These are phyloP conservation scores for Pachysandra terminalis DNA, from an alignment of 164 flowering plant genomes.

Conservation along the genomic window DNA sequence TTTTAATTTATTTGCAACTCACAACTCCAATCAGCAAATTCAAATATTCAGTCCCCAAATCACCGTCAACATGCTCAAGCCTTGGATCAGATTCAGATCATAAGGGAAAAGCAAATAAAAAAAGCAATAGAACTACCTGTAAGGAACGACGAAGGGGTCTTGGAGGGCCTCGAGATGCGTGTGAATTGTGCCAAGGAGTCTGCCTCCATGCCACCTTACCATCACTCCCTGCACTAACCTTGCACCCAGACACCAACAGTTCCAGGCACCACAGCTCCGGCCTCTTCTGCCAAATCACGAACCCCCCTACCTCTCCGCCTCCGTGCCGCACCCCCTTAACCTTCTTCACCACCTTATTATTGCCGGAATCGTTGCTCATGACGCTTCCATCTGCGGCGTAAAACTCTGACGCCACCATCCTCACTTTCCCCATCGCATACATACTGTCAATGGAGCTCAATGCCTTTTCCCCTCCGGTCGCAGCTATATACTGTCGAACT, in stretches of 20 bases:
- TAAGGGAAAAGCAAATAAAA: neutral
- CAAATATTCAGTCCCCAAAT: too few species aligned
- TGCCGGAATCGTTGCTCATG: neutral
- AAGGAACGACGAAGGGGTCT: constrained; percentile 87
- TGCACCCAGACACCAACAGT: constrained; percentile 72
- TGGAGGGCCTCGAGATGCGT: constrained; percentile 90
- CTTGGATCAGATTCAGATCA: neutral
- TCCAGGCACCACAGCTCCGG: constrained; percentile 93
- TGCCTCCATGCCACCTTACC: constrained; percentile 94
- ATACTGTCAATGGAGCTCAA: constrained; percentile 58
- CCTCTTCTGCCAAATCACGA: constrained; percentile 88
- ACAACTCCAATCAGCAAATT: too few species aligned
- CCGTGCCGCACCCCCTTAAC: constrained; percentile 30
- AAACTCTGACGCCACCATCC: constrained; percentile 61
- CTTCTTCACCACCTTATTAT: constrained; percentile 31
- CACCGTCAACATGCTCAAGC: too few species aligned
- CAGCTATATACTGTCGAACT: constrained; percentile 84
- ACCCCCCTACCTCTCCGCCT: constrained; percentile 76
- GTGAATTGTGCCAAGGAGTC: constrained; percentile 95
- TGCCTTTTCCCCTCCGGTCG: constrained; percentile 73
- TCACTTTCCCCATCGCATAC: constrained; percentile 94
- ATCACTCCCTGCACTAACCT: constrained; percentile 93
- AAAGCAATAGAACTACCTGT: constrained; percentile 46
- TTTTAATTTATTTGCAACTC: too few species aligned
- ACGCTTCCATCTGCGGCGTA: constrained; percentile 32